Conservation (phyloP, 441 rosid species). For the Euphorbia schlechtendalii region DNA sequence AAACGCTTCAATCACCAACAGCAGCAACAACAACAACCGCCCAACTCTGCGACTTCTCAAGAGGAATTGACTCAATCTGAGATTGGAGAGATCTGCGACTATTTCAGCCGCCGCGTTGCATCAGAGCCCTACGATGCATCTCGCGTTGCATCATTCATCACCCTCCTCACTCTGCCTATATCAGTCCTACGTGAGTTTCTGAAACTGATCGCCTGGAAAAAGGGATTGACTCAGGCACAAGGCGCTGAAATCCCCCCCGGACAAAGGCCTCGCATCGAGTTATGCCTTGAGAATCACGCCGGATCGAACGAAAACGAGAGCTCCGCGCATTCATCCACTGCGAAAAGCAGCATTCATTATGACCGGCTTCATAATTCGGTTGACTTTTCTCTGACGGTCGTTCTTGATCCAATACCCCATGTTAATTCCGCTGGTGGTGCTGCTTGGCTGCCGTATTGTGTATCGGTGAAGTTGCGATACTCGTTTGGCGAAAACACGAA, state of each 20-base stretch:
- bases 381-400: conserved; percentile 84
- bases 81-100: conserved; percentile 93
- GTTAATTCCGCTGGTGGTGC: conserved; percentile 95
- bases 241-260: conserved; percentile 75
- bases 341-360: conserved; percentile 85
- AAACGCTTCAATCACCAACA: conserved; percentile 91
- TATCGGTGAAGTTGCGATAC: conserved; percentile 77
- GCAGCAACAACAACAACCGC: conserved; percentile 72
- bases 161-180: conserved; percentile 95
- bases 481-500: conserved; percentile 61
- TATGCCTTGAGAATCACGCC: conserved; percentile 90
- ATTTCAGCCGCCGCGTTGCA: conserved; percentile 96
- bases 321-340: conserved; percentile 41
- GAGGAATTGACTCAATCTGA: conserved; percentile 84
- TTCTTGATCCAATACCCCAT: conserved; percentile 86
- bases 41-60: conserved; percentile 50
- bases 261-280: conserved; percentile 89
- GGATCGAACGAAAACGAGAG: conserved; percentile 37
- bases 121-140: conserved; percentile 99
- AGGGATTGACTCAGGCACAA: conserved; percentile 72
- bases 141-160: conserved; percentile 96
- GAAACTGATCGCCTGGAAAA: conserved; percentile 96
- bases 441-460: conserved; percentile 97
- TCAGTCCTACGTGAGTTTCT: conserved; percentile 88
- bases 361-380: conserved; percentile 76